Base-by-base conservation (phyloP, 495 filamentous ascomycete species). In the Tuber microsphaerosporum region DNA sequence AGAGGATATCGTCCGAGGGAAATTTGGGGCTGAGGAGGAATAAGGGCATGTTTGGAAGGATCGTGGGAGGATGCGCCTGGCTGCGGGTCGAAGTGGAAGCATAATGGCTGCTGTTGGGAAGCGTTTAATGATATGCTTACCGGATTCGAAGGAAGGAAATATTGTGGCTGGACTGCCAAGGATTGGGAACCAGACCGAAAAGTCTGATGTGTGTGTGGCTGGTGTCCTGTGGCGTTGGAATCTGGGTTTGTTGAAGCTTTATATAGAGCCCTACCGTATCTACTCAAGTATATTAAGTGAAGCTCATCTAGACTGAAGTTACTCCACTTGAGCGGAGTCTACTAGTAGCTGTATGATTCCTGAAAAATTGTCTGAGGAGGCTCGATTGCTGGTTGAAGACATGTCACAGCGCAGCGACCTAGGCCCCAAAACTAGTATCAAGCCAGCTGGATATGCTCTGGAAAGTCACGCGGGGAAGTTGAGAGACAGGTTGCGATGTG, bases 1-100 rank as follows among this genome's bases (percentile, higher is more conserved):
- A 69, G 83, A 77, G 73, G 75, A 73, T 69, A 80, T 45, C 16
- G 78, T 80, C 71, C 77, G 73, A 71, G 77, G 77, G 22, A 79
- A 77, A 72, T 37, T 39, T 22, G 65, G 8, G 68, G 10, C n/a
- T 22, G 71, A 75, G 3, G 73, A 76, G 26, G 74, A 75, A 20
- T 19, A 48, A 16, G 37, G 73, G 17, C 76, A 70, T 22, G 42
- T 37, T 61, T 72, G 76, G 76, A 72, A 43, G 73, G 72, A 42
- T 22, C 31, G 45, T 14, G 71, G 75, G 72, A 46, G 26, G 43
- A 71, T 42, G 74, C 70, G 75, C 73, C 75, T 77, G 73, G 78
- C 74, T 75, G 77, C 51, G 37, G 71, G 71, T 31, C 61, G 70
- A 73, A 73, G 73, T 56, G 78, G n/a, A 48, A 75, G 19, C 77